Conservation (phyloP, 73 alveolate species). For the Paramecium octaurelia region DNA sequence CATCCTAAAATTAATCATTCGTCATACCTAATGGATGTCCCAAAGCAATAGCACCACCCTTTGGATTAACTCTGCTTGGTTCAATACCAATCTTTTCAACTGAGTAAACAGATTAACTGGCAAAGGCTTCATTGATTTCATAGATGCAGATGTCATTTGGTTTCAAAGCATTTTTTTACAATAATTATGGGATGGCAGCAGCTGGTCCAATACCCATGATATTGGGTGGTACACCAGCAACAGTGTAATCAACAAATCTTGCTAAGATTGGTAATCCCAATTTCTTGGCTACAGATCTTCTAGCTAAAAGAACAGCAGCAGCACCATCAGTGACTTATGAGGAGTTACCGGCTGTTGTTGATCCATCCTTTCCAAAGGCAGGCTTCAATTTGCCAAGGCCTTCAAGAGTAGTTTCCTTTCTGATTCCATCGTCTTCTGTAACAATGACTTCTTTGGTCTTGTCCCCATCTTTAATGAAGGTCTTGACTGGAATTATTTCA, state of each 20-base stretch:
- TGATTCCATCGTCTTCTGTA: conserved; percentile 93
- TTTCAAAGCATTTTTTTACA: conserved; percentile 89
- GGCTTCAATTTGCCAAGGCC: conserved; percentile 92
- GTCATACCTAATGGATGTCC: conserved; percentile 98
- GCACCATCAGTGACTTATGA: conserved; percentile 99
- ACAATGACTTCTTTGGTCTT: conserved; percentile 72
- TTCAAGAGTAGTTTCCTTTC: conserved; percentile 90
- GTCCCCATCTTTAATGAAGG: conserved; percentile 78
- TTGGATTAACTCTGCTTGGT: conserved; percentile 95
- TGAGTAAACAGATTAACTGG: conserved; percentile 96
- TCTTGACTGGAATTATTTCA: conserved; percentile 94
- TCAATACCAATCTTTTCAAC: conserved; percentile 91
- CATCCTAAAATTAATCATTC: conserved; percentile 61
- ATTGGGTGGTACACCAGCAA: conserved; percentile 99
- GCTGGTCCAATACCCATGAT: conserved; percentile 99
- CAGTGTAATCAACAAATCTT: conserved; percentile 90
- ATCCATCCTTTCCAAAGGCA: conserved; percentile 96
- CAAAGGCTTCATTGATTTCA: conserved; percentile 99
- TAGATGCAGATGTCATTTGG: conserved; percentile 95
- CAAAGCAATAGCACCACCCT: conserved; percentile 99
- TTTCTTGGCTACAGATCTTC: conserved; percentile 88
- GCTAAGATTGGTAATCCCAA: conserved; percentile 92
- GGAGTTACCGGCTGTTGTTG: conserved; percentile 99
- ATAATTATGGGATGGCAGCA: conserved; percentile 97
- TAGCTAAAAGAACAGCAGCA: conserved; percentile 95